Evolutionary conservation across 495 filamentous ascomycete genomes (phyloP), one percentile per base, ranked within the genome.

Genomic region (Talaromyces adpressus): DNA sequence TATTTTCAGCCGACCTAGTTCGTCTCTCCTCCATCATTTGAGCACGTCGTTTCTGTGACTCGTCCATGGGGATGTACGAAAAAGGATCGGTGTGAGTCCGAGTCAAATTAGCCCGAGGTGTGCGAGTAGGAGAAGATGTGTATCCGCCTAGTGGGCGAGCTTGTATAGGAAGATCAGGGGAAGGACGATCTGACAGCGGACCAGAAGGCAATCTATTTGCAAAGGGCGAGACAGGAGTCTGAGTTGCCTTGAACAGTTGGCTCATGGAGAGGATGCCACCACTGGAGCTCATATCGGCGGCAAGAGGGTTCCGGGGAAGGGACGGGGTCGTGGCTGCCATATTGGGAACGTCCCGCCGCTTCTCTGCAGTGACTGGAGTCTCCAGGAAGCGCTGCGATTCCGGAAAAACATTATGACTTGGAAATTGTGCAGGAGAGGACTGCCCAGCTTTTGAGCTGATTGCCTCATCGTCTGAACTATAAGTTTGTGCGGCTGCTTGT

Each of bases 141-240:
- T 67, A 63, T n/a, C 68, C 72, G 59, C 70, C 66, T 36, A 79
- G 64, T 6, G 74, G 74, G 9, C 70, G 72, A 16, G 72, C 69
- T 58, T 82, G 79, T 11, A 81, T 75, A 23, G 74, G 75, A 25
- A 82, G 67, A 65, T 81, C 79, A n/a, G 81, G 81, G 1, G 81
- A 84, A 9, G 81, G 81, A 27, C 81, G 77, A 49, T 81, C 79
- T 11, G 81, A 82, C 57, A 75, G 45, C 6, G 71, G 66, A 52
- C 81, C 81, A 7, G 75, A 71, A 2, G 75, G 72, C 4, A 71
- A 67, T 8, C 67, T 62, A 65, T 77, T 74, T 11, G 76, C 71
- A 29, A 83, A 66, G 2, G 81, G 81, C 12, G 81, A 83, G 2
- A 81, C 81, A n/a, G 77, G 73, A n/a, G 77, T 81, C 62, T 83